Conservation (phyloP, 148 eudicot species). For the Vaccinium darrowii region DNA sequence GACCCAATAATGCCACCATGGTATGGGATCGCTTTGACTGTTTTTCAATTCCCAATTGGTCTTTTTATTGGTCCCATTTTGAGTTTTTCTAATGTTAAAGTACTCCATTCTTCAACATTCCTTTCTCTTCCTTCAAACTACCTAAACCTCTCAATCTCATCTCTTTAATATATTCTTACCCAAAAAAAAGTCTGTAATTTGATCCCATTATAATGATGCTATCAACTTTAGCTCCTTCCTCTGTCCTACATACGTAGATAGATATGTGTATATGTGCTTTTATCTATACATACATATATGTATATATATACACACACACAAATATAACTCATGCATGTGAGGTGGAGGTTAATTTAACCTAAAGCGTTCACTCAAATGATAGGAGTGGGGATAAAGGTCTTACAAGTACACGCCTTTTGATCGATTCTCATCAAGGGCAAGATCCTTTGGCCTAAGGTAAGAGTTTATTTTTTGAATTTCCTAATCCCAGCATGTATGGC, state of each 20-base stretch:
- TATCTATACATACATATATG: neutral
- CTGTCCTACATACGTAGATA: neutral
- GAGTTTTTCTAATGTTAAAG: constrained; percentile 2
- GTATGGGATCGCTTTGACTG: constrained; percentile 11
- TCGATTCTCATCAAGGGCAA: neutral
- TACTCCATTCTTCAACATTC: constrained; percentile 8
- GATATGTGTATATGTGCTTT: neutral
- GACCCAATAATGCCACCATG: neutral
- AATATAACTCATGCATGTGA: neutral
- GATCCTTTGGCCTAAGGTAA: neutral
- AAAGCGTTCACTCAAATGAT: neutral
- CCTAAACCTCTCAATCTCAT: neutral
- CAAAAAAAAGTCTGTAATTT: neutral
- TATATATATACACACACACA: neutral
- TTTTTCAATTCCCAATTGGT: neutral
- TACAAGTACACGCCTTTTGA: neutral
- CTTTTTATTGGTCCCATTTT: neutral
- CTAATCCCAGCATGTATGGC: neutral
- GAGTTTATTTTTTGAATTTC: neutral
- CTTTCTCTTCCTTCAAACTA: constrained; percentile 5
- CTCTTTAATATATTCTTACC: neutral
- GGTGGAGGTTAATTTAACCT: neutral
- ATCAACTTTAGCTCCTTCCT: neutral
- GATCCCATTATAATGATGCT: neutral
- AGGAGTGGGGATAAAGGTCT: neutral